Evolutionary conservation across 257 asterid genomes (phyloP), one percentile per base, ranked within the genome.

Genomic region (Avicennia marina): DNA sequence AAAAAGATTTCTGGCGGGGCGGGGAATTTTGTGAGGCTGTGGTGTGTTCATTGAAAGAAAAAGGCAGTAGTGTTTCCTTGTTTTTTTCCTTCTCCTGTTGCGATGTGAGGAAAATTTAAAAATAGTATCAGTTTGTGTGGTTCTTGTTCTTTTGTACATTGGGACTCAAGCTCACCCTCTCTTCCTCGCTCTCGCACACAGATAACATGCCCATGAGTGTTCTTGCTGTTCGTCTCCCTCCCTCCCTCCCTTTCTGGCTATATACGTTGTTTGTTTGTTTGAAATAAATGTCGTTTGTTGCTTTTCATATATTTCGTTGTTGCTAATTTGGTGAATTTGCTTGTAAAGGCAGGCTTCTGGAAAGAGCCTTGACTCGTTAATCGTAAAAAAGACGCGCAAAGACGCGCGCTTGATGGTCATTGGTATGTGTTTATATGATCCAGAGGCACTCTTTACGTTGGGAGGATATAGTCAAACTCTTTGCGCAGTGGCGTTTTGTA

Each of bases 11-110:
- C 31, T 50, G 24, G 56, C 69, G 60, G 39, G 47, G 59, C 39
- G 62, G 62, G 68, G 43, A 59, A 70, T 60, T 74, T 81, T 77
- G 69, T 76, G 87, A 83, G 93, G 93, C 75, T 76, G 81, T 64
- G 83, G 80, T 76, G 68, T 36, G 51, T 55, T 70, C 74, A 45
- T 54, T 13, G 10, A 63, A 34, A 65, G 26, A 38, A 32, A n/a
- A n/a, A n/a, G n/a, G n/a, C n/a, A n/a, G n/a, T n/a, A n/a, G n/a
- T 29, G 33, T 7, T 29, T 29, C 33, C 7, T 29, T 29, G 33
- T 29, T 29, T 2, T 29, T 62, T 74, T 61, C 53, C 26, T 68
- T 61, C 49, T 64, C 52, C 6, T 64, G 72, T 67, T 64, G 62
- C 58, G 69, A 32, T 71, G 72, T 56, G 78, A 75, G 57, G 57